Evolutionary conservation across 495 filamentous ascomycete genomes (phyloP).

Genomic region (Mytilinidion resinicola): DNA sequence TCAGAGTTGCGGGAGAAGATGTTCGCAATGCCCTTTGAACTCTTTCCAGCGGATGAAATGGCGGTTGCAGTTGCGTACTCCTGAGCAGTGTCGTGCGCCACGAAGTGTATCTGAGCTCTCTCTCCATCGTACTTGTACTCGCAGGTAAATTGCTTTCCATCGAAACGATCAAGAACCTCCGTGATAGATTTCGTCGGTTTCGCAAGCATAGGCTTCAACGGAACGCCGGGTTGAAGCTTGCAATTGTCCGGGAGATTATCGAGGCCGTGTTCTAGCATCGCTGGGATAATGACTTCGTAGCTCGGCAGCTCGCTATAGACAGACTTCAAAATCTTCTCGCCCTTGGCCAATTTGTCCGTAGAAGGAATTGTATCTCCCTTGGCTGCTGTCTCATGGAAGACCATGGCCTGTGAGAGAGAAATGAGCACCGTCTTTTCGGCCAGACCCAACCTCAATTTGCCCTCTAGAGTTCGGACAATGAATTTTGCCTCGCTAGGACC

Average conservation of each 20-base stretch:
- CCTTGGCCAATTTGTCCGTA: conserved; percentile 68
- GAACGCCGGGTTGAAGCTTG: conserved; percentile 89
- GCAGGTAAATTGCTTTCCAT: conserved; percentile 91
- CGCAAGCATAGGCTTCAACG: conserved; percentile 96
- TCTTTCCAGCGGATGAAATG: conserved; percentile 52
- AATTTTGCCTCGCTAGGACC: conserved; percentile 93
- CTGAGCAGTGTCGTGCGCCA: conserved; percentile 69
- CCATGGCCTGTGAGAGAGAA: conserved; percentile 78
- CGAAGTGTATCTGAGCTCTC: conserved; percentile 93
- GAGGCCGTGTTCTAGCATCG: conserved; percentile 80
- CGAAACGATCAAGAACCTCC: conserved; percentile 94
- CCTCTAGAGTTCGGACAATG: conserved; percentile 85
- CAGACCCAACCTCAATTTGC: conserved; percentile 83
- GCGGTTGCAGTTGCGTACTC: conserved; percentile 48
- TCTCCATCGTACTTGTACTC: conserved; percentile 99
- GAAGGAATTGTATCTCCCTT: conserved; percentile 62
- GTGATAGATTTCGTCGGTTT: conserved; percentile 99
- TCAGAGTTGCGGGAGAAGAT: conserved; percentile 98
- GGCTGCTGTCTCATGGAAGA: conserved; percentile 67
- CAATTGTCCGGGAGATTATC: conserved; percentile 73
- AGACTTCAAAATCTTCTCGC: conserved; percentile 76
- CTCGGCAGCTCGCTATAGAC: conserved; percentile 82
- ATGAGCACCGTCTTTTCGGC: conserved; percentile 91
- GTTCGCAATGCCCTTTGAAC: conserved; percentile 60
- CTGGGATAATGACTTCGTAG: conserved; percentile 91